phyloP scores from a whole-genome alignment of 2,329 filamentous ascomycete genomes.

The Boeremia exigua region DNA sequence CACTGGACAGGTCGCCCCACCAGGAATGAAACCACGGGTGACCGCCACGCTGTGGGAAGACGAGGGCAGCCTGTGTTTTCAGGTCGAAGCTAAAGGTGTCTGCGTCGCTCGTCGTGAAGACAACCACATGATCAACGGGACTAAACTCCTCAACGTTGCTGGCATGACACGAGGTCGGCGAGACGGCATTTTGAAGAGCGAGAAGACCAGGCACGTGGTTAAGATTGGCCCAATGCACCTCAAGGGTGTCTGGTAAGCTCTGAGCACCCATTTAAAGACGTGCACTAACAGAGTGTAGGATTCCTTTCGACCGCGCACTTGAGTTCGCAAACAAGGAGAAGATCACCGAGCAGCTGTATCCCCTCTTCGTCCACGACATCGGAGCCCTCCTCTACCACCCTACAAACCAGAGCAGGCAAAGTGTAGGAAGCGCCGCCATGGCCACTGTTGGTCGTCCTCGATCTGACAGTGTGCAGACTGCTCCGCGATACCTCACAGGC shows the following conservation, averaged over 20 bases:
- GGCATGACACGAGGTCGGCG: slow-evolving; percentile 96
- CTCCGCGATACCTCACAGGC: slow-evolving; percentile 63
- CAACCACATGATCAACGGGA: slow-evolving; percentile 99
- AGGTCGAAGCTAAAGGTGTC: slow-evolving; percentile 94
- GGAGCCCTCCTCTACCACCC: slow-evolving; percentile 92
- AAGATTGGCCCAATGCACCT: slow-evolving; percentile 99
- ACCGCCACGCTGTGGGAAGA: slow-evolving; percentile 98
- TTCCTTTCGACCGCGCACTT: slow-evolving; percentile 94
- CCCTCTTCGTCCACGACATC: slow-evolving; percentile 97
- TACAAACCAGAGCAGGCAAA: slow-evolving; percentile 81
- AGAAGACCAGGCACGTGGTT: slow-evolving; percentile 94
- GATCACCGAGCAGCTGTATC: slow-evolving; percentile 94
- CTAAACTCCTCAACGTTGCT: slow-evolving; percentile 94
- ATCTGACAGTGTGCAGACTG: slow-evolving; percentile 49
- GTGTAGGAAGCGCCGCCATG: slow-evolving; percentile 73
- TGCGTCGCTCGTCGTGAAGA: slow-evolving; percentile 94
- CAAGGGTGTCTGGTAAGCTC: slow-evolving; percentile 67
- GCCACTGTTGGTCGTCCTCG: slow-evolving; percentile 72
- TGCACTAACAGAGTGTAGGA: slow-evolving; percentile 64
- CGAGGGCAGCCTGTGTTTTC: slow-evolving; percentile 95
- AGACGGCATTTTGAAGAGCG: slow-evolving; percentile 96
- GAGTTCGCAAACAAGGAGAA: slow-evolving; percentile 99
- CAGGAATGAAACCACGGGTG: slow-evolving; percentile 94
- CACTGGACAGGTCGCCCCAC: slow-evolving; percentile 90
- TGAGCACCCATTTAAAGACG: too few species aligned